Conservation (phyloP, 2,329 filamentous ascomycete genomes). For the Domatiomyces globalis region DNA sequence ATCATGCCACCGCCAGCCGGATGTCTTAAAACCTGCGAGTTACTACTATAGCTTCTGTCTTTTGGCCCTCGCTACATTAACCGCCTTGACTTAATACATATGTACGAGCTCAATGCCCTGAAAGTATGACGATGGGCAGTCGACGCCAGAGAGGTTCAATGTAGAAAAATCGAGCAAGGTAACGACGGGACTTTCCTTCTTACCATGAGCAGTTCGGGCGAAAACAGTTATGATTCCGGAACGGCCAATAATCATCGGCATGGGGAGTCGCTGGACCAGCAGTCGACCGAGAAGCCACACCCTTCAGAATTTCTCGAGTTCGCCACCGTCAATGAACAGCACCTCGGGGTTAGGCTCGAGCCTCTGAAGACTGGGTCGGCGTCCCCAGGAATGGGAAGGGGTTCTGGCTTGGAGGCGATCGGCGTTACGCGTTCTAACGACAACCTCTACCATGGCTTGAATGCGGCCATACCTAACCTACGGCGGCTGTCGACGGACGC, state of each 20-base stretch:
- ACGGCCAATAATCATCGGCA: background rate
- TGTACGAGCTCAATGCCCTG: background rate
- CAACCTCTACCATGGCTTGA: slow-evolving; percentile 14
- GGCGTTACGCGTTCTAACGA: slow-evolving; percentile 10
- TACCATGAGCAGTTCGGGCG: slow-evolving; percentile 9
- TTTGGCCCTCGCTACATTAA: background rate
- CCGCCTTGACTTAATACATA: too few species aligned
- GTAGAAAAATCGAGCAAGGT: background rate
- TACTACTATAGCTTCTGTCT: too few species aligned
- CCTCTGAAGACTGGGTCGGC: slow-evolving; percentile 3
- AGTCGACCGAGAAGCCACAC: slow-evolving; percentile 10
- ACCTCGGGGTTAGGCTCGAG: slow-evolving; percentile 2
- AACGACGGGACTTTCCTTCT: background rate
- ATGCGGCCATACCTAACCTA: slow-evolving; percentile 12
- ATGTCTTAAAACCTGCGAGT: too few species aligned
- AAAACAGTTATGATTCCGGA: slow-evolving; percentile 1
- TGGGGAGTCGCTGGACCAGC: background rate
- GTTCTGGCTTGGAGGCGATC: background rate
- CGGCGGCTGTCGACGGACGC: slow-evolving; percentile 15
- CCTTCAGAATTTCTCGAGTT: slow-evolving; percentile 16
- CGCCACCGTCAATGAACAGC: slow-evolving; percentile 4
- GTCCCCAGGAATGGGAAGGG: background rate
- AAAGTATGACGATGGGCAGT: background rate
- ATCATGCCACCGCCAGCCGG: too few species aligned
- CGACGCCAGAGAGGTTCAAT: background rate